Evolutionary conservation across 1,284 basidiomycete species (phyloP).

Genomic region (Melampsora americana): DNA sequence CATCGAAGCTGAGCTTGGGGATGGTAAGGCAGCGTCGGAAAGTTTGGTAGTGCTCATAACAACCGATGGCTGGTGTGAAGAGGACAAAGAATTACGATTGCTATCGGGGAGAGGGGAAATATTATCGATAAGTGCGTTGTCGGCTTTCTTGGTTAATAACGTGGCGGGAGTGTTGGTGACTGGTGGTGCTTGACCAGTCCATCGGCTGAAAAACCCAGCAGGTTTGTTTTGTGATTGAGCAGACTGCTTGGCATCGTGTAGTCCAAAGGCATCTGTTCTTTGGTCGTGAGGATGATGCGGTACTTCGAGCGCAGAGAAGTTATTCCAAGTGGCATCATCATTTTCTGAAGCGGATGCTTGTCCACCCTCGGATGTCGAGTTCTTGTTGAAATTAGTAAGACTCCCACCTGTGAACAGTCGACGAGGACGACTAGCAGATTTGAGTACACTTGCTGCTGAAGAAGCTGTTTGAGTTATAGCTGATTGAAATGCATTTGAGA

Average conservation of each 20-base stretch:
- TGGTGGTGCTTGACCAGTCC: slow-evolving; percentile 17
- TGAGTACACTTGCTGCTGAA: slow-evolving; percentile 10
- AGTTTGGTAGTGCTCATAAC: background rate
- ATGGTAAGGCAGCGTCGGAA: background rate
- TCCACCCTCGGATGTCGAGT: background rate
- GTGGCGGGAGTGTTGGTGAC: slow-evolving; percentile 9
- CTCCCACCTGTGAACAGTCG: slow-evolving; percentile 1
- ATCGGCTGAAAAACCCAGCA: slow-evolving; percentile 32
- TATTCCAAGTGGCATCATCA: slow-evolving; percentile 8
- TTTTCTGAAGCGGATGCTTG: background rate
- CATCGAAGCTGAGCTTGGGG: slow-evolving; percentile 20
- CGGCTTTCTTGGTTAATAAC: slow-evolving; percentile 5
- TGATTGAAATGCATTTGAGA: slow-evolving; percentile 11
- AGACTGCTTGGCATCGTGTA: slow-evolving; percentile 3
- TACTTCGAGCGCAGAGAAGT: slow-evolving; percentile 12
- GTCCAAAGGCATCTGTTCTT: background rate
- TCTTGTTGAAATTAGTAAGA: background rate
- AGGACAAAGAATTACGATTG: background rate
- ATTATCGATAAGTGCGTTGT: background rate
- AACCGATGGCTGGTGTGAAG: background rate
- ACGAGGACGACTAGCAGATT: slow-evolving; percentile 19
- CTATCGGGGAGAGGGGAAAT: background rate
- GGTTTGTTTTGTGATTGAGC: slow-evolving; percentile 9
- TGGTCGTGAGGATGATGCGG: slow-evolving; percentile 10
- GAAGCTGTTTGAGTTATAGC: slow-evolving; percentile 30